Base-by-base conservation (phyloP, 495 filamentous ascomycete species). In the Penicillium longicatenatum region DNA sequence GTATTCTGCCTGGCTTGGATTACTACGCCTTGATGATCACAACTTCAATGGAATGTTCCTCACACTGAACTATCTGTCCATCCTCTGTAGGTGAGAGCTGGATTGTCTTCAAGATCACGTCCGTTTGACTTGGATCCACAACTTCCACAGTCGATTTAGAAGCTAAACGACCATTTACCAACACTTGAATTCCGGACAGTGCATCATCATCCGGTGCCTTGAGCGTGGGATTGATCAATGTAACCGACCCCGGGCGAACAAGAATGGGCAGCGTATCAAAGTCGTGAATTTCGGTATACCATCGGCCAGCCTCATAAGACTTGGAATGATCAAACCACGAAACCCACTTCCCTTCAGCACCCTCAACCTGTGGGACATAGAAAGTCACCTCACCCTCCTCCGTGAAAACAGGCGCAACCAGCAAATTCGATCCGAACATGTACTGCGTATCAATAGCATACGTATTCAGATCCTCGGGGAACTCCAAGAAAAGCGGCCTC, bases 381-480 rank as follows among this genome's bases (percentile, higher is more conserved):
- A 87, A 88, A 11, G 83, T 78, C 0, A 86, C 84, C 21, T 76
- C 70, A 0, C 83, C 83, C 0, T 75, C 70, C 62, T 87, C 82
- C 4, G 81, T 77, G 46, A 89, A 87, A 2, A 88, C 72, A 0
- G 86, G 85, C 8, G 85, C 83, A 50, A 84, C 79, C 35, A 88
- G 70, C 22, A 88, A 67, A 24, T 75, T 79, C 12, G 77, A 69
- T 4, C 86, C 86, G 29, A 89, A 70, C 84, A 88, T 86, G 61
- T 86, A 89, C 68, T 87, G 85, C 31, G 80, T 79, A 65, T 89
- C 86, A n/a, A 89, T 64, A 29, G 76, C 73, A 79, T 85, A 88
- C 1, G 76, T 74, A 9, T 80, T 85, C n/a, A 81, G 73, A 60
- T 89, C 85, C 1, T 80, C 76, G 1, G 85, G 84, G 63, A 86